Conservation (phyloP, 768 basidiomycete species). For the Collybia sp. region DNA sequence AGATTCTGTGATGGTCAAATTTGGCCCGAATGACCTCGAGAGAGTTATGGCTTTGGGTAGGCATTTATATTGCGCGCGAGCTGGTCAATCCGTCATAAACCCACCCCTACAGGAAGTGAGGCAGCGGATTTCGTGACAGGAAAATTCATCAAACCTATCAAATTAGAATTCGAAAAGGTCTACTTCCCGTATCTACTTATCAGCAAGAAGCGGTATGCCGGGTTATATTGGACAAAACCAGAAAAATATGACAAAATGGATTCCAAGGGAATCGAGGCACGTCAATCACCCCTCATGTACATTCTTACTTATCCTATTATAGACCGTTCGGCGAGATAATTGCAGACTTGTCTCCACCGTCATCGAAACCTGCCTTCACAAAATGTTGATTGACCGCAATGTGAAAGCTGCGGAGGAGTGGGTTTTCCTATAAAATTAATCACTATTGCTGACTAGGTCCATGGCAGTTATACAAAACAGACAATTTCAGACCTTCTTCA, state of each 20-base stretch:
- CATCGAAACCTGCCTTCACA: constrained; percentile 96
- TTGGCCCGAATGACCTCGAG: constrained; percentile 84
- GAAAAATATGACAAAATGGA: constrained; percentile 99
- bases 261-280: constrained; percentile 96
- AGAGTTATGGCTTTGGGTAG: constrained; percentile 88
- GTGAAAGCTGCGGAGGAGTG: constrained; percentile 92
- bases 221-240: constrained; percentile 92
- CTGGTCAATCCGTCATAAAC: constrained; percentile 1
- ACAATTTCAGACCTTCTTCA: constrained; percentile 91
- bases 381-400: constrained; percentile 94
- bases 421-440: constrained; percentile 15
- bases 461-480: constrained; percentile 84
- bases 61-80: constrained; percentile 12
- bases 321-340: constrained; percentile 98
- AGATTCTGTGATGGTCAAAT: constrained; percentile 98
- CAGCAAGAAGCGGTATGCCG: constrained; percentile 98
- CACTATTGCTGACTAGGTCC: constrained; percentile 3
- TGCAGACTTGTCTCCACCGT: constrained; percentile 98
- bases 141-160: constrained; percentile 94
- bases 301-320: background rate
- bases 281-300: constrained; percentile 11
- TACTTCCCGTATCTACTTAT: constrained; percentile 98
- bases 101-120: constrained; percentile 63
- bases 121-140: constrained; percentile 88
- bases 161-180: constrained; percentile 98